A percentile compares a stretch with the other conserved stretches of the same genome.
phyloP scores from a whole-genome alignment of 768 basidiomycete species.

The Porphyrellus cyaneotinctus region DNA sequence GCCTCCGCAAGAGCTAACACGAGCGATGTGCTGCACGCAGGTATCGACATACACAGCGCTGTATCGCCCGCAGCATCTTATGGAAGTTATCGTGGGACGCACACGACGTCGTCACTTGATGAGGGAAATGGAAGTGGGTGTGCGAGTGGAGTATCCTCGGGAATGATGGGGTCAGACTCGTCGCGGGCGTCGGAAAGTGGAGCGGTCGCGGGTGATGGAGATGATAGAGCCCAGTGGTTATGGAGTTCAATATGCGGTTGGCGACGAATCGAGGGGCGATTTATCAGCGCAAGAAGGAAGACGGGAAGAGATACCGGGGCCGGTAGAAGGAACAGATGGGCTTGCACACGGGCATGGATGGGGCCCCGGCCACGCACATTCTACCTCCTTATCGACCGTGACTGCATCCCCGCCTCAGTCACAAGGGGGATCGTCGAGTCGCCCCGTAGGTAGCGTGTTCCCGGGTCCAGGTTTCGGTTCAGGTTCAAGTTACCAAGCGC shows the following conservation, averaged over 20 bases:
- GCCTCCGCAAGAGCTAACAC: slow-evolving; percentile 9
- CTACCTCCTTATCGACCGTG: slow-evolving; percentile 26
- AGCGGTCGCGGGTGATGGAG: neutral
- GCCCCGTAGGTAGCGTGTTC: neutral
- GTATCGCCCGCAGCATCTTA: slow-evolving; percentile 24
- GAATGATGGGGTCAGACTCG: slow-evolving; percentile 7
- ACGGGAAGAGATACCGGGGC: neutral
- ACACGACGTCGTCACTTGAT: slow-evolving; percentile 20
- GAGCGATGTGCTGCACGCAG: slow-evolving; percentile 6
- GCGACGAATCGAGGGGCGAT: neutral
- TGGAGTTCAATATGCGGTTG: neutral
- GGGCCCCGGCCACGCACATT: slow-evolving; percentile 14
- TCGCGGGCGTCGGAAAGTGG: slow-evolving; percentile 8
- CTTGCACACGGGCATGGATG: neutral
- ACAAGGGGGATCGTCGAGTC: neutral
- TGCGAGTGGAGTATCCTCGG: slow-evolving; percentile 14
- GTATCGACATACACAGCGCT: slow-evolving; percentile 12
- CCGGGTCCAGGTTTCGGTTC: neutral
- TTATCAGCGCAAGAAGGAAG: slow-evolving; percentile 2
- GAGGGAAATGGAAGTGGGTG: slow-evolving; percentile 9
- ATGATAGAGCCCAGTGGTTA: neutral
- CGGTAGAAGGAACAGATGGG: neutral
- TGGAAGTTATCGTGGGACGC: slow-evolving; percentile 20
- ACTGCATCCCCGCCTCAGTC: slow-evolving; percentile 15
- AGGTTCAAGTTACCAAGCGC: neutral